These are phyloP conservation scores for Kluyveromyces sp. DNA, from an alignment of 1,139 yeast genomes.

Conservation along the genomic window DNA sequence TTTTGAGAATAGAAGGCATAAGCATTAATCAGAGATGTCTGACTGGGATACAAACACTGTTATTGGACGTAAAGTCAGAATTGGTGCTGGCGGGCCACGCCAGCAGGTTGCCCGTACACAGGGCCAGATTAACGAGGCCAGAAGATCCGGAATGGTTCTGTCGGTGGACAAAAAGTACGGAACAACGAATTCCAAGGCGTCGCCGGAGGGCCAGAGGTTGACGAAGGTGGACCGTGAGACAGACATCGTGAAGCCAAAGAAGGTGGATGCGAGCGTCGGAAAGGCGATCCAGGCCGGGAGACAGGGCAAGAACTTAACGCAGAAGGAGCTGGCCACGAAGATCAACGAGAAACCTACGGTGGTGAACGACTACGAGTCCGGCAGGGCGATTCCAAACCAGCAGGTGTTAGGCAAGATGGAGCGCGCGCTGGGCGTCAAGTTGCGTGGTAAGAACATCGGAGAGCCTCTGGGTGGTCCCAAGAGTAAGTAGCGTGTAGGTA, in stretches of 20 bases:
- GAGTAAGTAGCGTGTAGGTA: conserved; percentile 12
- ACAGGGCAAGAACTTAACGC: conserved; percentile 82
- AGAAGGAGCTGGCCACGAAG: conserved; percentile 92
- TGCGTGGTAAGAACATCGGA: conserved; percentile 95
- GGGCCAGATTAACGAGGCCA: conserved; percentile 82
- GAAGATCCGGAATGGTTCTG: conserved; percentile 82
- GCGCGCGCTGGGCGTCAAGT: conserved; percentile 87
- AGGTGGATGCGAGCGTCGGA: conserved; percentile 77
- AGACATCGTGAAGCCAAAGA: conserved; percentile 89
- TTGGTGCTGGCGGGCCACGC: conserved; percentile 86
- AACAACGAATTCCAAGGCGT: conserved; percentile 55
- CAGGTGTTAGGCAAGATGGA: conserved; percentile 88
- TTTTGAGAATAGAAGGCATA: no score
- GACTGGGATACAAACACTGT: conserved; percentile 91
- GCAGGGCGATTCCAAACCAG: conserved; percentile 94
- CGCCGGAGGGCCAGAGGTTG: conserved; percentile 90
- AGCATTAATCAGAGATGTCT: no score
- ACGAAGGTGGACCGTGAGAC: conserved; percentile 90
- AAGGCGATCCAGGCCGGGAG: conserved; percentile 82
- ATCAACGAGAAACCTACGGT: conserved; percentile 94
- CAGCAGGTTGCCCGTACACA: conserved; percentile 73
- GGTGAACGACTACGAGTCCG: conserved; percentile 94
- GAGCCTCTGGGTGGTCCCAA: conserved; percentile 57
- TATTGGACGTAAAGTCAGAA: conserved; percentile 83
- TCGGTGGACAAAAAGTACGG: conserved; percentile 91